Conservation (phyloP, 768 basidiomycete genomes). For the Phanerochaete sordida region DNA sequence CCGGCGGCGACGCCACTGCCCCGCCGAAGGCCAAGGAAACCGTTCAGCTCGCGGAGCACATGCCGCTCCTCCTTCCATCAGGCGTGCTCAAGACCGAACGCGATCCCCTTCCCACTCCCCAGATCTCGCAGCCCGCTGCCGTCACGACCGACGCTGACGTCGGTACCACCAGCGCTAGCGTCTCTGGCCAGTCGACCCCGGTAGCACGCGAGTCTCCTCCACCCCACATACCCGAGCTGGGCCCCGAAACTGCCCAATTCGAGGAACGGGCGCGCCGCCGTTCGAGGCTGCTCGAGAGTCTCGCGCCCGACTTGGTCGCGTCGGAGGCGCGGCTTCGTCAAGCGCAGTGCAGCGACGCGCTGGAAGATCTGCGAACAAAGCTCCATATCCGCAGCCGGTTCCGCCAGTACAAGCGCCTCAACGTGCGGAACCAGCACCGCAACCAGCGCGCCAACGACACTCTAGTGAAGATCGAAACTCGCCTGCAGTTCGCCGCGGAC, state of each 20-base stretch:
- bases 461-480: neutral
- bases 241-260: neutral
- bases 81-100: neutral
- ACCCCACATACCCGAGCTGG: neutral
- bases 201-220: too few relatives aligned
- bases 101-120: too few relatives aligned
- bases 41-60: slow-evolving; percentile 12
- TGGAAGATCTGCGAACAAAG: slow-evolving; percentile 10
- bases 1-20: too few relatives aligned
- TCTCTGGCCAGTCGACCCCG: too few relatives aligned
- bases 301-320: neutral
- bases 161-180: too few relatives aligned
- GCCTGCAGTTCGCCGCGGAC: neutral
- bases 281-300: neutral
- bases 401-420: slow-evolving; percentile 4
- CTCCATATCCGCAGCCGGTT: slow-evolving; percentile 12
- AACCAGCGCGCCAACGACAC: slow-evolving; percentile 9
- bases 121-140: too few relatives aligned
- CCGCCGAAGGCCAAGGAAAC: neutral
- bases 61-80: slow-evolving; percentile 21
- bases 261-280: neutral
- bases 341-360: slow-evolving; percentile 13
- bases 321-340: slow-evolving; percentile 12
- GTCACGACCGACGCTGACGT: too few relatives aligned
- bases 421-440: slow-evolving; percentile 12